Percentiles rank a stretch among this genome's conserved stretches.
Evolutionary conservation across 192 early-diverging fungal species (phyloP).

Genomic region (Dissophora ornata): DNA sequence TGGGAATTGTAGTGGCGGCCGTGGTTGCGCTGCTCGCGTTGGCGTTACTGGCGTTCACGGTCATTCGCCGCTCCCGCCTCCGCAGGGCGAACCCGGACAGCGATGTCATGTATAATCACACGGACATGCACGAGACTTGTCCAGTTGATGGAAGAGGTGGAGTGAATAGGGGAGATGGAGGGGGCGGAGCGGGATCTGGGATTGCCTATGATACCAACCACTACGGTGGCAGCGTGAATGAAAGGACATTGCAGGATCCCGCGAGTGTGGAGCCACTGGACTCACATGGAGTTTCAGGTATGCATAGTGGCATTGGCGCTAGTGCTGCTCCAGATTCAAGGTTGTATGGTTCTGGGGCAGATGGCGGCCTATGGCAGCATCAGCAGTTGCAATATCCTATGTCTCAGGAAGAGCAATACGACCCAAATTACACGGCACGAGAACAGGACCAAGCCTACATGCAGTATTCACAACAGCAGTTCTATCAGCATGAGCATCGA

Average conservation of each 20-base stretch:
- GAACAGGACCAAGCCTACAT: conserved; percentile 5
- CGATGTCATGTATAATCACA: neutral
- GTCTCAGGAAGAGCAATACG: conserved; percentile 12
- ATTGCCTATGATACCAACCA: neutral
- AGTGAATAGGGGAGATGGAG: no score
- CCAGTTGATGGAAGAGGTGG: conserved; percentile 1
- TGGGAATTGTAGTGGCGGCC: conserved; percentile 22
- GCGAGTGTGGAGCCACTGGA: neutral
- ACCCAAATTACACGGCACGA: conserved; percentile 1
- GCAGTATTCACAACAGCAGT: conserved; percentile 22
- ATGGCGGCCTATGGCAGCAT: neutral
- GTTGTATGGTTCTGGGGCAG: conserved; percentile 7
- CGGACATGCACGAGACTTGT: conserved; percentile 10
- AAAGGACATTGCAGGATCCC: conserved; percentile 4
- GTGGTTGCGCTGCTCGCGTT: conserved; percentile 8
- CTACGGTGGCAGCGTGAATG: neutral
- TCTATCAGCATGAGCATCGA: no score
- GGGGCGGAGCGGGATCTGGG: neutral
- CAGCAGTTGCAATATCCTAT: conserved; percentile 12
- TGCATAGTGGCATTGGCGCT: neutral
- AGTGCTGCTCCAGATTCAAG: neutral
- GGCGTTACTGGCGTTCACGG: neutral
- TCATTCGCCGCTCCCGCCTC: conserved; percentile 1
- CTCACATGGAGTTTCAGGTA: conserved; percentile 1
- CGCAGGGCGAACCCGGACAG: neutral